Evolutionary conservation across 441 rosid species (phyloP).

Genomic region (Aquilaria agallochum): DNA sequence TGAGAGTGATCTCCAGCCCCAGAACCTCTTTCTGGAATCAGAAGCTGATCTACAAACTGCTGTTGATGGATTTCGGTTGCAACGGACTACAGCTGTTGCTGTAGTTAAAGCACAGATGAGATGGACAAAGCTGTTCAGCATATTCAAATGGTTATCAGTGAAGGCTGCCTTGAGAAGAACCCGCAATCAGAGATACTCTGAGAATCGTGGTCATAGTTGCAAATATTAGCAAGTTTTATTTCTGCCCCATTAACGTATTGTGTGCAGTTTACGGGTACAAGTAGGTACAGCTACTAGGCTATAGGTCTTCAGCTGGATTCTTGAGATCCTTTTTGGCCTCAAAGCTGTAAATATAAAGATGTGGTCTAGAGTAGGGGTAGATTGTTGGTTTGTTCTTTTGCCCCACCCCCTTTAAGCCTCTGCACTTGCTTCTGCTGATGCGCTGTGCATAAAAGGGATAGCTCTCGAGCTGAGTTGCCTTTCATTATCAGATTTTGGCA

Average conservation of each 20-base stretch:
- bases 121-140: conserved; percentile 83
- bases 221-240: conserved; percentile 1
- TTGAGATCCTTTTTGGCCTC: neutral
- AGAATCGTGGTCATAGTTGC: neutral
- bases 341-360: conserved; percentile 19
- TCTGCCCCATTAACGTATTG: conserved; percentile 22
- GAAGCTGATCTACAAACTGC: conserved; percentile 57
- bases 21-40: conserved; percentile 43
- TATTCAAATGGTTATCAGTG: conserved; percentile 73
- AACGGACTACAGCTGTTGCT: conserved; percentile 28
- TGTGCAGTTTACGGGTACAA: conserved; percentile 20
- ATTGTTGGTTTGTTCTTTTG: conserved; percentile 1
- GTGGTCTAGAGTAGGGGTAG: conserved; percentile 11
- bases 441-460: too few species aligned
- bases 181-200: conserved; percentile 23
- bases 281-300: conserved; percentile 14
- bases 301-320: conserved; percentile 13
- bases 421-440: too few species aligned
- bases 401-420: too few species aligned
- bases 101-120: conserved; percentile 61
- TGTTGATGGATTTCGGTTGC: conserved; percentile 44
- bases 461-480: too few species aligned
- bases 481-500: too few species aligned
- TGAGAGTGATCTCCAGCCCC: conserved; percentile 37
- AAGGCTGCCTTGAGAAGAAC: conserved; percentile 43